These are phyloP conservation scores for Phanerodontia chrysosporium DNA, from an alignment of 768 basidiomycete genomes.

Conservation along the genomic window DNA sequence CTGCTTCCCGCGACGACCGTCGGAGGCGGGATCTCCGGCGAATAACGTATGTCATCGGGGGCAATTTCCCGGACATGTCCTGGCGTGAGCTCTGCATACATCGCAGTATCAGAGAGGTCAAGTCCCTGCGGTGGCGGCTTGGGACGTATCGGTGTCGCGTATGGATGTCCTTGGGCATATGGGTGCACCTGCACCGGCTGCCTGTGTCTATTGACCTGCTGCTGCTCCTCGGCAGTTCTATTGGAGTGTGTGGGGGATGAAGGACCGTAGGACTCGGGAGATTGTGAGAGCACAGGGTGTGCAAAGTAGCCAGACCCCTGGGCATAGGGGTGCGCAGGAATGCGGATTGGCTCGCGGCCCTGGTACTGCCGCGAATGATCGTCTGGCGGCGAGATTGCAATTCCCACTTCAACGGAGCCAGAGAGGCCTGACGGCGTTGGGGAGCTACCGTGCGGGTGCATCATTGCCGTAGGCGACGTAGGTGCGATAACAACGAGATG, in stretches of 20 bases:
- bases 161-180: conserved; percentile 23
- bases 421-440: conserved; percentile 27
- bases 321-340: conserved; percentile 36
- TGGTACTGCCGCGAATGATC: conserved; percentile 11
- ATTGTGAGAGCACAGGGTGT: neutral
- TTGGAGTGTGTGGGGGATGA: neutral
- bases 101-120: conserved; percentile 7
- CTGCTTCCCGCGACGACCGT: conserved; percentile 3
- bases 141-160: conserved; percentile 10
- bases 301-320: conserved; percentile 20
- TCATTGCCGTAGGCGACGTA: conserved; percentile 12
- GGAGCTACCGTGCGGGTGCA: conserved; percentile 19
- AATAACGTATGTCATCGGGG: conserved; percentile 28
- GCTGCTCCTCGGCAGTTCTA: conserved; percentile 9
- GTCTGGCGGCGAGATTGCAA: conserved; percentile 37
- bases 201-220: conserved; percentile 14
- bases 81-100: conserved; percentile 27
- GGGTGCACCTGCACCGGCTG: conserved; percentile 25
- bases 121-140: conserved; percentile 1
- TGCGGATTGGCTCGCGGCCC: conserved; percentile 17
- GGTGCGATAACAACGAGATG: conserved; percentile 15
- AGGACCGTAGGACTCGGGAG: neutral
- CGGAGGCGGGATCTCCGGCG: conserved; percentile 17
- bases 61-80: conserved; percentile 26
- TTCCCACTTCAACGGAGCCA: conserved; percentile 32